These are phyloP conservation scores for Hirsutella rhossiliensis DNA, from an alignment of 2,329 filamentous ascomycete species.

Conservation along the genomic window DNA sequence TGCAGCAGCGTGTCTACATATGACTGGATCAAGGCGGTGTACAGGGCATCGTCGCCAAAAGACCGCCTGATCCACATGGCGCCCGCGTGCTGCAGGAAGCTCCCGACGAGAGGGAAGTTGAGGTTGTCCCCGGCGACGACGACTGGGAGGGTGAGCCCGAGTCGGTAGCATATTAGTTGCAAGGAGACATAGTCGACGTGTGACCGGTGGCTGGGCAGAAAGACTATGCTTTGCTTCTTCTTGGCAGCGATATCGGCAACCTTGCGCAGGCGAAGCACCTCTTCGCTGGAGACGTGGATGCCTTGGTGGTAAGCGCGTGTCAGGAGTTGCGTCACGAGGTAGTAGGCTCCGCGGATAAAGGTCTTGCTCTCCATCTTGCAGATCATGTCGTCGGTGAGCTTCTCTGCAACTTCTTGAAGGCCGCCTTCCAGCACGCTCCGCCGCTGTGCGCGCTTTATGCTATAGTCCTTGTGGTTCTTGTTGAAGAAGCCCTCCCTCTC, in stretches of 20 bases:
- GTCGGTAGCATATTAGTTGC: constrained; percentile 87
- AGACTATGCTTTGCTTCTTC: constrained; percentile 92
- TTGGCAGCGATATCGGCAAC: constrained; percentile 73
- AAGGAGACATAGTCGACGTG: constrained; percentile 95
- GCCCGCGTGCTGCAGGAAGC: constrained; percentile 88
- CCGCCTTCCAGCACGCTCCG: constrained; percentile 57
- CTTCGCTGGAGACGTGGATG: constrained; percentile 91
- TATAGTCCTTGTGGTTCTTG: constrained; percentile 40
- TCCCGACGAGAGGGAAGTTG: constrained; percentile 83
- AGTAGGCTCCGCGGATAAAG: constrained; percentile 89
- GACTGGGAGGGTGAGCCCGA: constrained; percentile 79
- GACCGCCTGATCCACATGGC: constrained; percentile 93
- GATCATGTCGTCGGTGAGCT: constrained; percentile 90
- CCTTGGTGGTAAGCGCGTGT: constrained; percentile 93
- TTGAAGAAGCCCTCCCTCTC: constrained; percentile 59
- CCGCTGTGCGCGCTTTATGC: constrained; percentile 36
- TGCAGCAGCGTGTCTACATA: constrained; percentile 91
- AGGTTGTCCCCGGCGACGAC: constrained; percentile 94
- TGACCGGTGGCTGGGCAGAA: constrained; percentile 85
- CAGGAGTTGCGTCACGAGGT: constrained; percentile 73
- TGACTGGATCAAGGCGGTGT: constrained; percentile 84
- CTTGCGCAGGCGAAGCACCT: constrained; percentile 69
- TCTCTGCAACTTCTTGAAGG: constrained; percentile 69
- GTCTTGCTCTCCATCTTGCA: constrained; percentile 96
- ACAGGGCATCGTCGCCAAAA: constrained; percentile 86